A percentile compares a stretch with the other conserved stretches of the same genome.
Evolutionary conservation across 345 rosid genomes (phyloP).

Genomic region (Erodium maritimum): DNA sequence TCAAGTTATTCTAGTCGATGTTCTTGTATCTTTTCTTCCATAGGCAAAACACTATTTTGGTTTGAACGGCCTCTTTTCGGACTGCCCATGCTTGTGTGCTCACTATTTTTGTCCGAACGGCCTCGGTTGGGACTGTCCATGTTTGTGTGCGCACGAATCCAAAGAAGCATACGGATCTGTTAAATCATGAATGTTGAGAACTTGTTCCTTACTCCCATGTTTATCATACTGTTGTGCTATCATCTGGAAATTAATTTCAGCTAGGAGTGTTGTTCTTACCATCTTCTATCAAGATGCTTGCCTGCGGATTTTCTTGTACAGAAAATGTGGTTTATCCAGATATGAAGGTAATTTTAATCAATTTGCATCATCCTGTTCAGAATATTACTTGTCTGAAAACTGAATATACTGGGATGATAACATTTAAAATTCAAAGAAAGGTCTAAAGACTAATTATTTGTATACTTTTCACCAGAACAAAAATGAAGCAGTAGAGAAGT

Average conservation of each 20-base stretch:
- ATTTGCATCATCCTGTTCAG: not conserved
- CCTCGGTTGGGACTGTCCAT: no score
- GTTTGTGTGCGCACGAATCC: no score
- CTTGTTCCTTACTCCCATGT: not conserved
- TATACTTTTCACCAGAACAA: constrained; percentile 14
- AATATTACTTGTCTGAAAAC: not conserved
- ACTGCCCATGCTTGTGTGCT: no score
- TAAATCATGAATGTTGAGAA: not conserved
- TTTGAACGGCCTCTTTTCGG: no score
- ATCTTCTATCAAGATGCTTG: constrained; percentile 15
- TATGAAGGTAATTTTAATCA: not conserved
- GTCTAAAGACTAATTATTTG: not conserved
- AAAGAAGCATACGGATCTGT: no score
- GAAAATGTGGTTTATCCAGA: constrained; percentile 13
- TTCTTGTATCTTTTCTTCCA: no score
- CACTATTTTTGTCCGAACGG: no score
- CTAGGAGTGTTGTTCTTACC: constrained; percentile 83
- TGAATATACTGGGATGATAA: not conserved
- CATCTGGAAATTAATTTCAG: constrained; percentile 19
- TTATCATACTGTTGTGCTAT: not conserved
- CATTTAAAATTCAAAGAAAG: not conserved
- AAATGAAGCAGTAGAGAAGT: constrained; percentile 6
- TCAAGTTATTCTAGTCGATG: no score
- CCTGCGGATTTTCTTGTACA: constrained; percentile 52
- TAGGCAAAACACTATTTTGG: no score